These are phyloP conservation scores for Flaveria bidentis DNA, from an alignment of 129 eudicot species.

Conservation along the genomic window DNA sequence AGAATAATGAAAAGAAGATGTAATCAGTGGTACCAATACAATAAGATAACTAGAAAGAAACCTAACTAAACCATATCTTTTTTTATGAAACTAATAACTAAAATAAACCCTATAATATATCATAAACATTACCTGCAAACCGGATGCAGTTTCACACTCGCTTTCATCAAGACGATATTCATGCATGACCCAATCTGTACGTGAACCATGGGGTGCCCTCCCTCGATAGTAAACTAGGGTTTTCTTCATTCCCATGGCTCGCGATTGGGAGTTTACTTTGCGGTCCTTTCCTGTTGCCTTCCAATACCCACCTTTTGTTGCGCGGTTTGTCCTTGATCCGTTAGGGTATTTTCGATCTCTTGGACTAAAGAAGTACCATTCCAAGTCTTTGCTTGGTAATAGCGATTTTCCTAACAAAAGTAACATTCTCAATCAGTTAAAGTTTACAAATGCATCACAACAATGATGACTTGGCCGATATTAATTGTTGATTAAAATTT, in stretches of 20 bases:
- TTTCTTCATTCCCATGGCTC: conserved; percentile 58
- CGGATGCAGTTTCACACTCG: conserved; percentile 43
- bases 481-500: background rate
- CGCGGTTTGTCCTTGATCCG: conserved; percentile 58
- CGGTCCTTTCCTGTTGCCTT: conserved; percentile 55
- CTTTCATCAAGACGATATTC: conserved; percentile 54
- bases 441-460: background rate
- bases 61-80: no score
- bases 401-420: conserved; percentile 40
- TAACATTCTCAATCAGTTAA: background rate
- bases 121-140: conserved; percentile 28
- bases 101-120: no score
- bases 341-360: conserved; percentile 59
- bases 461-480: background rate
- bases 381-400: conserved; percentile 54
- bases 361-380: conserved; percentile 63
- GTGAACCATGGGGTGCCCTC: conserved; percentile 51
- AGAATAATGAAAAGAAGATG: background rate
- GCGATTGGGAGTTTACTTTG: conserved; percentile 41
- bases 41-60: no score
- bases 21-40: background rate
- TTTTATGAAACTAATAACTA: no score
- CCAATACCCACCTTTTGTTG: conserved; percentile 56
- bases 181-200: conserved; percentile 59
- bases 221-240: conserved; percentile 55